Base-by-base conservation (phyloP, 345 rosid genomes). In the Hypericum perforatum region DNA sequence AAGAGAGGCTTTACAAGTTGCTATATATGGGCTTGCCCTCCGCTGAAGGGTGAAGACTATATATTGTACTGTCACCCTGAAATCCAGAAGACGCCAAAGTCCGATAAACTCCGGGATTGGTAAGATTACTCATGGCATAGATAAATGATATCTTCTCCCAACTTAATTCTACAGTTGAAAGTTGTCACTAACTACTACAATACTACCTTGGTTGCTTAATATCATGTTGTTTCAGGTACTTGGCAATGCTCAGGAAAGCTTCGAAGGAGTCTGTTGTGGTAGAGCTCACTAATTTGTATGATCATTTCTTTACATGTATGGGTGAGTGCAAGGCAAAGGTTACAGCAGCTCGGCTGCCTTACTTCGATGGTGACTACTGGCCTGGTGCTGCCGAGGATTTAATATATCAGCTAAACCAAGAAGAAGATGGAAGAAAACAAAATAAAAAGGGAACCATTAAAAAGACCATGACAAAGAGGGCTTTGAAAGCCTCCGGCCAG, bases 401-500 rank as follows among this genome's bases (percentile, higher is more conserved):
- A 49, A 84, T 94, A 57, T 70, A 70, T 70, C 97, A 84, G 78
- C 73, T 94, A 67, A 78, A 82, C 47, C 97, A 86, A 72, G 97
- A 92, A 49, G 95, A 89, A 69, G 97, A 94, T 76, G 97, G 89
- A 46, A 77, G 86, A 78, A 92, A 84, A 76, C 80, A 75, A 63
- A 85, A 82, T 68, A 89, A 85, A 73, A 88, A 88, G 72, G 94
- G 94, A 66, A 56, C 75, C 15, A 74, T 75, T 22, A 89, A 94
- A 70, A 89, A 94, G 71, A 71, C 87, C 57, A 77, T 94, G 53
- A 80, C 99, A 16, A 94, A 94, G 71, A 94, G 99, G 69, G 94
- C 99, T 38, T 70, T 94, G 15, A 94, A 94, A 80, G 97, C 95
- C 63, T 84, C 94, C 56, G 97, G 99, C 64, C 99, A 89, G 65